These are phyloP conservation scores for Macrotyloma uniflorum DNA, from an alignment of 306 rosid species.

Conservation along the genomic window DNA sequence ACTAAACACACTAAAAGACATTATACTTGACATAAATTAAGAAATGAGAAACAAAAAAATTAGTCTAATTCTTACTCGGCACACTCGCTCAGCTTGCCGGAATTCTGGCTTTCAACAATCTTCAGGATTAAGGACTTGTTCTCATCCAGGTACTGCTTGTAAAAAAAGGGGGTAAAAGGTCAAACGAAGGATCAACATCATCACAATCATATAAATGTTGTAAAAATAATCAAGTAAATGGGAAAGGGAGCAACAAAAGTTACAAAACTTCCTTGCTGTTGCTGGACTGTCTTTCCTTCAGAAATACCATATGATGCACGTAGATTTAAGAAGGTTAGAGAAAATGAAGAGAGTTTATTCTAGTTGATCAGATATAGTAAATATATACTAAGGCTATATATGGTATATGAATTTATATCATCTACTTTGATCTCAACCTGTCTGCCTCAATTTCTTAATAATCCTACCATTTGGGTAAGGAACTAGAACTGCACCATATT, in stretches of 20 bases:
- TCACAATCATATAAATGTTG: neutral
- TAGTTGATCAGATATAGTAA: neutral
- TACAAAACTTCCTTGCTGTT: neutral
- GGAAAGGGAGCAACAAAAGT: neutral
- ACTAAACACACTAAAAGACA: neutral
- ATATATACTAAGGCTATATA: neutral
- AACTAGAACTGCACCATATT: slow-evolving; percentile 11
- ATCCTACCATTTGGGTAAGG: neutral
- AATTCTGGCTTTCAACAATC: slow-evolving; percentile 97
- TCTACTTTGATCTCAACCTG: neutral
- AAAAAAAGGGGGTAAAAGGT: slow-evolving; percentile 7
- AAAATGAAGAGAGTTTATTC: neutral
- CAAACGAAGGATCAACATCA: neutral
- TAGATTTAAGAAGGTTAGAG: neutral
- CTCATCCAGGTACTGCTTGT: slow-evolving; percentile 91
- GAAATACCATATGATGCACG: neutral
- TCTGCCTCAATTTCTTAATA: neutral
- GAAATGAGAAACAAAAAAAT: slow-evolving; percentile 24
- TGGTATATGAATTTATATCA: neutral
- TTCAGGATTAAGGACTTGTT: slow-evolving; percentile 97
- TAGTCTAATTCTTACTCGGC: slow-evolving; percentile 77
- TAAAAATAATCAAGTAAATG: neutral
- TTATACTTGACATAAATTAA: neutral
- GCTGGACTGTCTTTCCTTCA: neutral
- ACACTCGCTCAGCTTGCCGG: slow-evolving; percentile 90